Evolutionary conservation across 371 early-diverging fungal species (phyloP).

Genomic region (Syncephalis plumigaleata): DNA sequence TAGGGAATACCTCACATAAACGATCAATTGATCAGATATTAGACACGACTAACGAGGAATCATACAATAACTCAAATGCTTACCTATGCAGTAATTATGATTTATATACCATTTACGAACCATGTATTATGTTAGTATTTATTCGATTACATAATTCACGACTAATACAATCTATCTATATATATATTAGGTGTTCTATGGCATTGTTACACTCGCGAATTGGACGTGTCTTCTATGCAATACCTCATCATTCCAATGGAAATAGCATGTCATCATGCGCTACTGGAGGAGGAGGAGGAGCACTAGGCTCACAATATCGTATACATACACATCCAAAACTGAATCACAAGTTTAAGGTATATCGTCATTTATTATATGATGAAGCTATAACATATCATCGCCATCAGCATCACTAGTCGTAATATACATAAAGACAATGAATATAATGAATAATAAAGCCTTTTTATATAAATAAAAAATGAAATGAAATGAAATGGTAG

Average conservation of each 20-base stretch:
- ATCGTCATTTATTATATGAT: constrained; percentile 1
- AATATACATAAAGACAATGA: too few relatives aligned
- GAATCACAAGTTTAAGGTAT: constrained; percentile 39
- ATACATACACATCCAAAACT: constrained; percentile 46
- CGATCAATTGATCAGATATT: too few relatives aligned
- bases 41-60: not conserved
- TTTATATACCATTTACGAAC: constrained; percentile 14
- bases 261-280: too few relatives aligned
- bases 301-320: constrained; percentile 44
- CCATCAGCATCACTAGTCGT: too few relatives aligned
- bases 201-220: constrained; percentile 62
- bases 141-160: constrained; percentile 1
- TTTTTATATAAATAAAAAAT: too few relatives aligned
- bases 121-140: constrained; percentile 38
- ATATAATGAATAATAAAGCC: too few relatives aligned
- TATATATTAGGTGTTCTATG: constrained; percentile 44
- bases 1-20: not conserved
- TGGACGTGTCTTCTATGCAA: constrained; percentile 44
- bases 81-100: not conserved
- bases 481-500: too few relatives aligned
- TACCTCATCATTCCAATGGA: constrained; percentile 14
- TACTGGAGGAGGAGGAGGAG: constrained; percentile 20
- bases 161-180: too few relatives aligned
- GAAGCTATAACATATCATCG: too few relatives aligned
- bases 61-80: not conserved